Evolutionary conservation across 2,329 filamentous ascomycete species (phyloP).

Genomic region (Pseudogymnoascus pannorum): DNA sequence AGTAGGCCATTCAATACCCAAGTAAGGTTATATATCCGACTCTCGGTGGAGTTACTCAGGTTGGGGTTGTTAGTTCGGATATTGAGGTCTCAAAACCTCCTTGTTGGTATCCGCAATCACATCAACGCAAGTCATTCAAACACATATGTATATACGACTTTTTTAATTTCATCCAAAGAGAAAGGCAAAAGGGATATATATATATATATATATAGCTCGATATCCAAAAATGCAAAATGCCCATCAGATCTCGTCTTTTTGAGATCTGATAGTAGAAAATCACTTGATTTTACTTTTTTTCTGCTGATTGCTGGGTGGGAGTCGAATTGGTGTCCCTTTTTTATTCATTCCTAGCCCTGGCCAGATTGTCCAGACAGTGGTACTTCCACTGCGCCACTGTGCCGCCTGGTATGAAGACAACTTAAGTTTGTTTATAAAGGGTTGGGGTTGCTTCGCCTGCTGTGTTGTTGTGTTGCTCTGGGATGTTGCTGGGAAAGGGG

Average conservation of each 20-base stretch:
- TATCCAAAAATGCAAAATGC: not conserved
- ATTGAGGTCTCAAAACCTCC: not conserved
- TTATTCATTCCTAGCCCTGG: not conserved
- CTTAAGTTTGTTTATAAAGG: not conserved
- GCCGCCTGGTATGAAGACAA: not conserved
- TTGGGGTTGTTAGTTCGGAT: not conserved
- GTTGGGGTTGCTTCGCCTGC: not conserved
- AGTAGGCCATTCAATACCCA: not conserved
- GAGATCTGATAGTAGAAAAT: conserved; percentile 7
- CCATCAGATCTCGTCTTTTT: not conserved
- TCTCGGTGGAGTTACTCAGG: not conserved
- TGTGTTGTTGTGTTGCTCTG: not conserved
- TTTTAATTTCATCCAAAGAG: not conserved
- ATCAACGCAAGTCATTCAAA: not conserved
- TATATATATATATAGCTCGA: not conserved
- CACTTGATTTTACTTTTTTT: conserved; percentile 1
- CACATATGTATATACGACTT: not conserved
- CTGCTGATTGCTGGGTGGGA: not conserved
- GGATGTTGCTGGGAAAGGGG: conserved; percentile 1
- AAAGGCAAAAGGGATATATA: not conserved
- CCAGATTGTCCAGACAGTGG: conserved; percentile 4
- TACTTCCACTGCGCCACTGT: conserved; percentile 2
- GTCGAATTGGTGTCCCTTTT: not conserved
- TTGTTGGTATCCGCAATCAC: not conserved
- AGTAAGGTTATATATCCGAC: not conserved